Evolutionary conservation across 306 rosid genomes (phyloP).

Genomic region (Rosa lucieae): DNA sequence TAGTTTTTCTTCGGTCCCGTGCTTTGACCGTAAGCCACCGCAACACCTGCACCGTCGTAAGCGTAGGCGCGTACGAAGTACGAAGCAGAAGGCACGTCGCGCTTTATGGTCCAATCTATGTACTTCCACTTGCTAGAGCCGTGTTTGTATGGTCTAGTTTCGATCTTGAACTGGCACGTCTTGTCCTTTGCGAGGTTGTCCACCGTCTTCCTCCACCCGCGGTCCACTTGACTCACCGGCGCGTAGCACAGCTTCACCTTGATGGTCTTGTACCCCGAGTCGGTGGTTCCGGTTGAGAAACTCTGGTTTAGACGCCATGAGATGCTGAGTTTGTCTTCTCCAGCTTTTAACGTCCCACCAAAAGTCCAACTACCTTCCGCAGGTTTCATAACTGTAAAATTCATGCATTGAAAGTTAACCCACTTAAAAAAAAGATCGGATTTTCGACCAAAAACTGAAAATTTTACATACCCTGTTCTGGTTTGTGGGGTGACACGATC

Average conservation of each 20-base stretch:
- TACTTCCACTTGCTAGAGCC: neutral
- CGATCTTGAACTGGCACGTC: conserved; percentile 63
- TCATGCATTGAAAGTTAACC: neutral
- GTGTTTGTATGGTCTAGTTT: conserved; percentile 38
- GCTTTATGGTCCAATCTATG: conserved; percentile 45
- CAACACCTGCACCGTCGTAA: conserved; percentile 22
- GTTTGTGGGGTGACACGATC: neutral
- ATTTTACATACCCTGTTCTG: neutral
- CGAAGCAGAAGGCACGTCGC: conserved; percentile 60
- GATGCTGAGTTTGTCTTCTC: conserved; percentile 45
- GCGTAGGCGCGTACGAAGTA: conserved; percentile 88
- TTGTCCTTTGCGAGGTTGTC: conserved; percentile 63
- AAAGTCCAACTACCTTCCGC: neutral
- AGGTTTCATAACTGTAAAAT: conserved; percentile 38
- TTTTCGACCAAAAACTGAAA: neutral
- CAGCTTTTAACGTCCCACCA: conserved; percentile 31
- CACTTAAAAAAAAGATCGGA: neutral
- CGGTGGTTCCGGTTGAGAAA: conserved; percentile 40
- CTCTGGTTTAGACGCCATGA: conserved; percentile 64
- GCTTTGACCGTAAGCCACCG: conserved; percentile 72
- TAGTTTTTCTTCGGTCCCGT: conserved; percentile 35
- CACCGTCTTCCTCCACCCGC: conserved; percentile 82
- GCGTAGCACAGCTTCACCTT: conserved; percentile 77
- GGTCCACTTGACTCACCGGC: conserved; percentile 71
- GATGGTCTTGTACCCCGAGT: conserved; percentile 60